Evolutionary conservation across 306 rosid species (phyloP).

Genomic region (Rubus idaeus): DNA sequence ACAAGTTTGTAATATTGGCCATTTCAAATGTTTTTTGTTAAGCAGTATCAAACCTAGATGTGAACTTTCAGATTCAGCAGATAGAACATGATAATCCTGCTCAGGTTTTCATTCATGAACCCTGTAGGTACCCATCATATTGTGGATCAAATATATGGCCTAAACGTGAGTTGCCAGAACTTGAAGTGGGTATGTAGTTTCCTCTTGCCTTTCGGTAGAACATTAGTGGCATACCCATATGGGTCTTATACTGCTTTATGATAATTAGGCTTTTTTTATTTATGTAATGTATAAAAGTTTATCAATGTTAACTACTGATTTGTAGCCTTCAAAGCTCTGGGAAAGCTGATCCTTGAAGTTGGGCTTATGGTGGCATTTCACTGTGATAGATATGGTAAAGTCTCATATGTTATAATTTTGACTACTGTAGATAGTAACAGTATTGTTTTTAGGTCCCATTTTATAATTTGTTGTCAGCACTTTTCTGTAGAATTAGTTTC

Average conservation of each 20-base stretch:
- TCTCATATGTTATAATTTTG: constrained; percentile 21
- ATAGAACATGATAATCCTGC: constrained; percentile 20
- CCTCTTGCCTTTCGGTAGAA: not conserved
- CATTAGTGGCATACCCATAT: not conserved
- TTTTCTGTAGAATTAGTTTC: not conserved
- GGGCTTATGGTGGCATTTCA: constrained; percentile 93
- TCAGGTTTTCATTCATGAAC: constrained; percentile 24
- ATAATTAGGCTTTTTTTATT: not conserved
- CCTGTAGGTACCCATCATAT: constrained; percentile 81
- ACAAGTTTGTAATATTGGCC: not conserved
- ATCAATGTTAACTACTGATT: constrained; percentile 11
- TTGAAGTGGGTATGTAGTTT: constrained; percentile 65
- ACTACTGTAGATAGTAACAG: not conserved
- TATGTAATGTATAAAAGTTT: not conserved
- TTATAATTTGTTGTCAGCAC: constrained; percentile 1
- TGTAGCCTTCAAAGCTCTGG: constrained; percentile 93
- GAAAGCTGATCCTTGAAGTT: constrained; percentile 83
- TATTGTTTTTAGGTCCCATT: constrained; percentile 15
- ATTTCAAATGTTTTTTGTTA: not conserved
- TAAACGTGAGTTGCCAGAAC: constrained; percentile 64
- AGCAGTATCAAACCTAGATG: not conserved
- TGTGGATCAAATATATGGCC: constrained; percentile 97
- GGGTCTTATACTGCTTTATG: not conserved
- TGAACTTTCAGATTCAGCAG: not conserved
- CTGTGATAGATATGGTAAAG: constrained; percentile 85